Evolutionary conservation across 73 alveolate genomes (phyloP), one percentile per base, ranked within the genome.

Genomic region (Stentor roeselii): DNA sequence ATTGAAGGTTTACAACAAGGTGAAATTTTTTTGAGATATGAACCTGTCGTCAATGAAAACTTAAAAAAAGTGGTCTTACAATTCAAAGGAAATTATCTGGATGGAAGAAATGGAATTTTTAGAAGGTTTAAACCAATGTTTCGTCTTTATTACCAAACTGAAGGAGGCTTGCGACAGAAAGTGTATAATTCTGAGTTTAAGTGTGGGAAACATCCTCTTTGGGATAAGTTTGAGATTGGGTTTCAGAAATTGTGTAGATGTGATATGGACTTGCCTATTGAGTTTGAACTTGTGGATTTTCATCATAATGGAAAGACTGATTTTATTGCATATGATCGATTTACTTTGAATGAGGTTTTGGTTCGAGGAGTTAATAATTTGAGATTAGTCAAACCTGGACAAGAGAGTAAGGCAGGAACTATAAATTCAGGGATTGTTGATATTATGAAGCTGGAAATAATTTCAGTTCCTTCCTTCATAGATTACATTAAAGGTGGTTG

Each of bases 401-500:
- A 50, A 50, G 21, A 50, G 21, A 50, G 30, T 50, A 50, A 50
- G 21, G 6, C 67, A 50, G 21, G 21, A 50, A 11, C 6, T 50
- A 21, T 50, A 21, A 50, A 50, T 50, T 50, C 67, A 11, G 67
- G 67, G 67, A 11, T 50, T 50, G 67, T 50, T 50, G 6, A 50
- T 50, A 50, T 50, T 11, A 21, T 50, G 21, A 50, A 6, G 6
- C 21, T 6, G 6, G 21, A 6, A 11, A 50, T 50, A 21, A 50
- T 11, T 11, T 11, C 6, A 50, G 21, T 50, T 21, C 67, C 67
- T 11, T 11, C 86, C 34, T 93, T 93, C 77, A 75, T 93, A 36
- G 98, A 93, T 78, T 93, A 93, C 89, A 74, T 93, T 36, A 83
- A 93, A 38, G 96, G 97, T 11, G 98, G 98, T 36, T 85, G 93